A percentile compares a stretch with the other conserved stretches of the same genome.
phyloP scores from a whole-genome alignment of 768 basidiomycete genomes.

The Pleurotus ostreatus region DNA sequence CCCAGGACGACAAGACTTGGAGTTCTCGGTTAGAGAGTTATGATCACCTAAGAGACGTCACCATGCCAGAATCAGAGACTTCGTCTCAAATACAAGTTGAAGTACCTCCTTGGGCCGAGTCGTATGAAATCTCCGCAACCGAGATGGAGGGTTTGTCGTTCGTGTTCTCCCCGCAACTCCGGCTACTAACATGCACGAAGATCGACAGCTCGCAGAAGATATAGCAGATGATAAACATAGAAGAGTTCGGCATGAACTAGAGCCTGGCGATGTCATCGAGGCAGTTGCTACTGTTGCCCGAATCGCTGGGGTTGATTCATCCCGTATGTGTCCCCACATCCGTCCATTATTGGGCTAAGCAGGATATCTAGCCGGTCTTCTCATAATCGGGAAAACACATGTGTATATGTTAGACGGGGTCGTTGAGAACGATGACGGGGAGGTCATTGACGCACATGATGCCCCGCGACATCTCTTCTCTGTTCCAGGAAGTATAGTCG shows the following conservation, averaged over 20 bases:
- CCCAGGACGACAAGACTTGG: conserved; percentile 44
- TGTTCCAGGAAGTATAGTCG: conserved; percentile 80
- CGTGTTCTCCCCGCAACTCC: conserved; percentile 3
- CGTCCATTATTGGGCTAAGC: background rate
- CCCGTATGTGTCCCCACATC: conserved; percentile 50
- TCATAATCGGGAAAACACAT: conserved; percentile 83
- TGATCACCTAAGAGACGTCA: conserved; percentile 43
- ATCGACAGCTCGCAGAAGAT: conserved; percentile 67
- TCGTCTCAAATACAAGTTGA: conserved; percentile 50
- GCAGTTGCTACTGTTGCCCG: conserved; percentile 83
- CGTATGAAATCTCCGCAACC: conserved; percentile 62
- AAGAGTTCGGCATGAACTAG: conserved; percentile 79
- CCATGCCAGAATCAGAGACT: conserved; percentile 46
- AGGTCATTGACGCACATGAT: conserved; percentile 84
- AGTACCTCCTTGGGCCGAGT: conserved; percentile 71
- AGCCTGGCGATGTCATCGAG: conserved; percentile 87
- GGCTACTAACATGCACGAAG: conserved; percentile 18
- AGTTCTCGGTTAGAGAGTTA: conserved; percentile 44
- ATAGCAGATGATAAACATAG: conserved; percentile 87
- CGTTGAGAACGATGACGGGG: conserved; percentile 81
- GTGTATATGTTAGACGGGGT: conserved; percentile 90
- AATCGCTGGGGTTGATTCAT: conserved; percentile 88
- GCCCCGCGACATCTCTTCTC: conserved; percentile 79
- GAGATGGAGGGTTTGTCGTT: conserved; percentile 52
- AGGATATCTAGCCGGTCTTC: conserved; percentile 62